Evolutionary conservation across 2,329 filamentous ascomycete genomes (phyloP).

Genomic region (Cladosporium sp.): DNA sequence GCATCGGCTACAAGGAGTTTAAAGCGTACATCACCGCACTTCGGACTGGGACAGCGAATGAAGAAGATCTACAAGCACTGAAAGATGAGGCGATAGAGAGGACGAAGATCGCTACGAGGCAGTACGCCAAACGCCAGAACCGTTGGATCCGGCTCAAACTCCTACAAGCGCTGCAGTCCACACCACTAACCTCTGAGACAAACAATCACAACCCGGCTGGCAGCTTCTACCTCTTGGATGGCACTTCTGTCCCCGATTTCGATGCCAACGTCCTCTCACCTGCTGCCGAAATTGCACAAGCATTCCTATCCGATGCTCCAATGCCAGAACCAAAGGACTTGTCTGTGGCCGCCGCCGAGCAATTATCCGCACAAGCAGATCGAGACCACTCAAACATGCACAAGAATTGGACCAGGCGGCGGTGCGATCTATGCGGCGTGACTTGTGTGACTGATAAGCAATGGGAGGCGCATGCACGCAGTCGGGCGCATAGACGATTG

Average conservation of each 20-base stretch:
- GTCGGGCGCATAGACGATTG: constrained; percentile 48
- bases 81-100: constrained; percentile 62
- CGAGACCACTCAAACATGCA: constrained; percentile 41
- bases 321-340: constrained; percentile 55
- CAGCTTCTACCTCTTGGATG: constrained; percentile 75
- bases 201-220: constrained; percentile 29
- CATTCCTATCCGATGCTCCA: constrained; percentile 56
- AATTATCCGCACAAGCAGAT: constrained; percentile 54
- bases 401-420: constrained; percentile 48
- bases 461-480: constrained; percentile 55
- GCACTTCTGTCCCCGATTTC: constrained; percentile 64
- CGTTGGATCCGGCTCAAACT: constrained; percentile 85
- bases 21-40: constrained; percentile 58
- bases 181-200: not conserved
- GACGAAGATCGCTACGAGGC: constrained; percentile 77
- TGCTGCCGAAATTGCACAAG: constrained; percentile 57
- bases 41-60: constrained; percentile 24
- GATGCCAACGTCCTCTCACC: constrained; percentile 59
- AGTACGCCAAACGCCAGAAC: constrained; percentile 80
- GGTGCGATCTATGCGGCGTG: constrained; percentile 67
- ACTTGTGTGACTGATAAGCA: constrained; percentile 53
- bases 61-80: constrained; percentile 50
- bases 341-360: constrained; percentile 52
- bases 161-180: not conserved
- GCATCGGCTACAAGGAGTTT: constrained; percentile 94